Base-by-base conservation (phyloP, 2,329 filamentous ascomycete species). In the Elsinoe arachidis region DNA sequence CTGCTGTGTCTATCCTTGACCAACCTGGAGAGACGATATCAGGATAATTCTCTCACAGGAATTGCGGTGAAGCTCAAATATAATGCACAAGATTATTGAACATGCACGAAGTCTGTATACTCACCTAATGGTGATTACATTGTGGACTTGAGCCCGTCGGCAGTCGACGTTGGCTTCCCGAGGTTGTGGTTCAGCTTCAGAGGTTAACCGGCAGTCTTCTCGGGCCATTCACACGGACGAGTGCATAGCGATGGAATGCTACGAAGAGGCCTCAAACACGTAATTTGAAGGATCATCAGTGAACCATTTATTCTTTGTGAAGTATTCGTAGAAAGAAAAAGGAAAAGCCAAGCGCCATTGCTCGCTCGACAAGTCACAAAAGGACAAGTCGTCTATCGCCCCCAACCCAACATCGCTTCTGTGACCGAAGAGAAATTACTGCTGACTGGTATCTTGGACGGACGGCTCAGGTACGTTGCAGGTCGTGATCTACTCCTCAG, bases 401-500 rank as follows among this genome's bases (percentile, higher is more conserved):
- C 34, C 55, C 47, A 53, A 51, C 47, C 44, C 55, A 38, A 52
- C 46, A 52, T 57, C 54, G 55, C 47, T 57, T 57, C 55, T 52
- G 43, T 23, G 14, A 34, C 34, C 6, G 56, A 58, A 58, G 38
- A 30, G 39, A 34, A 58, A 52, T 59, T 44, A 44, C 54, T 61
- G 54, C 38, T 56, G 54, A 46, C 21, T 56, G 54, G 54, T 56
- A 38, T 46, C 19, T 34, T 30, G 41, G 41, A 34, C 10, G 17
- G 49, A 53, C 35, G 17, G 49, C 26, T 53, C 49, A 19, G 34
- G 49, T 53, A 34, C 34, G 19, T 39, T 14, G 23, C 14, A 35
- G 30, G 35, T 53, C 49, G 34, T 46, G 39, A 38, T 62, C 62
- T 88, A 87, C 75, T 88, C 85, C 77, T 91, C 87, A 65, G 75